These are phyloP conservation scores for Colletotrichum sp. DNA, from an alignment of 2,329 filamentous ascomycete genomes.

Conservation along the genomic window DNA sequence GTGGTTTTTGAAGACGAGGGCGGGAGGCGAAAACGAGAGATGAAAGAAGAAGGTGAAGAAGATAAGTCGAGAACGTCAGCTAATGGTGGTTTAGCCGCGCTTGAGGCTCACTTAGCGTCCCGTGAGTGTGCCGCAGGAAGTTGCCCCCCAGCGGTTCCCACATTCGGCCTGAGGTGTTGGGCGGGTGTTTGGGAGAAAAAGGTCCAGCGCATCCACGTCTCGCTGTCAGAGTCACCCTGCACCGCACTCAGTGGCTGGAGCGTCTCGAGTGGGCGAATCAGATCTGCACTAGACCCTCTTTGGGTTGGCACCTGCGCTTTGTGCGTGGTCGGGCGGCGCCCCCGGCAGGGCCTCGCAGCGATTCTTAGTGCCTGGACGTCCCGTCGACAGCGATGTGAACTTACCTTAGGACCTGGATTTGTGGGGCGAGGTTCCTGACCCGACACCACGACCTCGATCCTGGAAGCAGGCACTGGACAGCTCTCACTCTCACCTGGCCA, in stretches of 20 bases:
- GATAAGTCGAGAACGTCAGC: conserved; percentile 16
- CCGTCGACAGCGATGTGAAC: not conserved
- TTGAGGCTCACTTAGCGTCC: conserved; percentile 16
- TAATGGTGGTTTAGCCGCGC: not conserved
- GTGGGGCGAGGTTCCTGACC: not conserved
- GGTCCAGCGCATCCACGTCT: not conserved
- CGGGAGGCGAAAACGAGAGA: not conserved
- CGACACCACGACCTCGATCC: not conserved
- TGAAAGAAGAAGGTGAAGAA: not conserved
- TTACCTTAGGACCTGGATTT: not conserved
- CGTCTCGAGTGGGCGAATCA: not conserved
- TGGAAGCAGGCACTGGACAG: not conserved
- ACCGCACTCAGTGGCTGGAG: not conserved
- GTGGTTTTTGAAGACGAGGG: not conserved
- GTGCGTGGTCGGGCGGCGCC: not conserved
- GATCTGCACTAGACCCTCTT: not conserved
- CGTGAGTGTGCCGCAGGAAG: not conserved
- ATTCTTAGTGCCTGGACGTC: not conserved
- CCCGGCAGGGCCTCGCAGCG: not conserved
- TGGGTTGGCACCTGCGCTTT: not conserved
- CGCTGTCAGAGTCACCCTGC: not conserved
- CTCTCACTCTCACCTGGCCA: not conserved
- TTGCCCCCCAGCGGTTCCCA: not conserved
- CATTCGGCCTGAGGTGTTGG: not conserved
- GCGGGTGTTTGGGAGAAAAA: not conserved